Evolutionary conservation across 805 yeast species (phyloP), one percentile per base, ranked within the genome.

Genomic region (Yamadazyma kitorensis): DNA sequence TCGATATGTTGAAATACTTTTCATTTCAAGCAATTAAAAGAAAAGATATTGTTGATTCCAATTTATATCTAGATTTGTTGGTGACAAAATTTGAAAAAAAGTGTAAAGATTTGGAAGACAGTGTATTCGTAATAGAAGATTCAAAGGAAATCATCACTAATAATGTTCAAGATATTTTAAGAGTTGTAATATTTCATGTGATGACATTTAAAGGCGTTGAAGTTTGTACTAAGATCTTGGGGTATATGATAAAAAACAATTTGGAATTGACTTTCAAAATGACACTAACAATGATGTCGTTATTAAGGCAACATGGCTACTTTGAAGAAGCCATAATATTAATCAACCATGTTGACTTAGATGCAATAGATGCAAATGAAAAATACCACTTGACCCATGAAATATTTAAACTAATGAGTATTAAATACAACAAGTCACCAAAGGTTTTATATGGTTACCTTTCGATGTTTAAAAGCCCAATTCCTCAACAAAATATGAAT

Each of bases 131-230:
- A 2, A 15, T 31, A 3, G 41, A 39, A 7, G 52, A 57, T 29
- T 33, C 52, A 3, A 22, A 41, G 6, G 37, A 35, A 5, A 19
- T 24, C 4, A 28, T 56, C 8, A 17, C 29, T 1, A 44, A 45
- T 9, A 57, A 59, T 34, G 41, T 57, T 2, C 61, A 54, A 31
- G 39, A 48, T 2, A 51, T 67, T 4, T 44, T 65, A 2, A 47
- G 50, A 17, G 44, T 53, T 4, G 45, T 62, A n/a, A 43, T 64
- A 19, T 39, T 48, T 19, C 58, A 64, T 34, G 48, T 61, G 9
- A 64, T 64, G 64, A 45, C 51, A 4, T 64, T 64, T 44, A 64
- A 61, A 35, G 68, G 69, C 1, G 51, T 64, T 0, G 49, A 54
- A 17, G 49, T 51, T 16, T 59, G 67, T 32, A 37, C 54, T 8